These are phyloP conservation scores for Aspergillus japonicus DNA, from an alignment of 2,329 filamentous ascomycete genomes.

Conservation along the genomic window DNA sequence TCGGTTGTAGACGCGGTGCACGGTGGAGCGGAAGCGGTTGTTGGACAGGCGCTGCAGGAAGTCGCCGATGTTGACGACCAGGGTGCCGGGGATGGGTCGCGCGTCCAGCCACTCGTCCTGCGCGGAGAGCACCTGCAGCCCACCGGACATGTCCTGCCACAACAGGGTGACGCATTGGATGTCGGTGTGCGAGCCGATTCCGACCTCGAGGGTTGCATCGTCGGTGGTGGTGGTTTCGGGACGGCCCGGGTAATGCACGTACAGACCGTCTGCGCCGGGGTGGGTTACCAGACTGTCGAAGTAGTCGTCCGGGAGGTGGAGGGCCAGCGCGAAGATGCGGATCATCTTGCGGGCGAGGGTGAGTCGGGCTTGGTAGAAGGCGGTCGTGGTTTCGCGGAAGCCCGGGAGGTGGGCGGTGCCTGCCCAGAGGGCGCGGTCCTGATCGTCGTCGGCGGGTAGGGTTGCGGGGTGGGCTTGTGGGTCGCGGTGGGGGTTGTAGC, in stretches of 20 bases:
- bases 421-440: constrained; percentile 56
- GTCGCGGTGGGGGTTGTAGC: constrained; percentile 56
- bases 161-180: constrained; percentile 53
- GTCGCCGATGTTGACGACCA: constrained; percentile 56
- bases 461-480: constrained; percentile 47
- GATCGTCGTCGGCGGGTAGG: constrained; percentile 39
- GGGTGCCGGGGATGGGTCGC: constrained; percentile 43
- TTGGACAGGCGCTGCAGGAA: constrained; percentile 54
- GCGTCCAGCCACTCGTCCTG: constrained; percentile 32
- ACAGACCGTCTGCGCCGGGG: constrained; percentile 49
- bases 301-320: constrained; percentile 54
- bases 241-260: constrained; percentile 48
- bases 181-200: constrained; percentile 51
- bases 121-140: constrained; percentile 46
- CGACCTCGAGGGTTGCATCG: constrained; percentile 33
- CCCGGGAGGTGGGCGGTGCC: constrained; percentile 48
- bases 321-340: constrained; percentile 54
- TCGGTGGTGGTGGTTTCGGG: constrained; percentile 29
- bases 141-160: constrained; percentile 44
- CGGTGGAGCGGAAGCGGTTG: constrained; percentile 51
- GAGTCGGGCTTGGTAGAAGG: constrained; percentile 34
- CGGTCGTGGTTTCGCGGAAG: constrained; percentile 21
- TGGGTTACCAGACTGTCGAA: constrained; percentile 56
- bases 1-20: constrained; percentile 48
- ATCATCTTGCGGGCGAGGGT: constrained; percentile 53